A percentile compares a stretch with the other conserved stretches of the same genome.
Conservation (phyloP, 2,329 filamentous ascomycete species). For the Teratosphaeria gauchensis region DNA sequence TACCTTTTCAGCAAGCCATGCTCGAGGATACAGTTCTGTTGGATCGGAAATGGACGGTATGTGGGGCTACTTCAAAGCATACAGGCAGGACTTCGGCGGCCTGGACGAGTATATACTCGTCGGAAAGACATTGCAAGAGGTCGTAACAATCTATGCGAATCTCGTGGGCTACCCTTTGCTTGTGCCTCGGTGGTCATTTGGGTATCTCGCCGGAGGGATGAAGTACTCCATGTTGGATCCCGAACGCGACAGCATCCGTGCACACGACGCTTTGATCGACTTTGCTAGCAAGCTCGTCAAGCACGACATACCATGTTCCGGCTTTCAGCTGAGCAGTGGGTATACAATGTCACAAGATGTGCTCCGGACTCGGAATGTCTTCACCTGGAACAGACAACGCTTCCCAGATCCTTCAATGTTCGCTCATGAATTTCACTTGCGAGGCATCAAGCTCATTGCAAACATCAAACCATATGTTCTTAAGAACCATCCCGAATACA, state of each 20-base stretch:
- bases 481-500: constrained; percentile 56
- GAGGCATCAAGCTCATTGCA: constrained; percentile 57
- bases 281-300: constrained; percentile 53
- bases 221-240: constrained; percentile 51
- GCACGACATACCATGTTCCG: constrained; percentile 60
- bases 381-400: constrained; percentile 60
- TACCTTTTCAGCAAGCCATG: constrained; percentile 58
- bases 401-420: constrained; percentile 60
- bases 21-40: constrained; percentile 54
- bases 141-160: constrained; percentile 57
- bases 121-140: constrained; percentile 55
- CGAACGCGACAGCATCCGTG: constrained; percentile 34
- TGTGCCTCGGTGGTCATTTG: constrained; percentile 62
- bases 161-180: constrained; percentile 59
- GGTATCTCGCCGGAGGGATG: constrained; percentile 61
- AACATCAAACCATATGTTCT: constrained; percentile 68
- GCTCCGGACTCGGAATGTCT: constrained; percentile 62
- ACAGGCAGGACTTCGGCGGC: constrained; percentile 62
- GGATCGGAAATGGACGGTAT: constrained; percentile 66
- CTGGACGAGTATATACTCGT: constrained; percentile 62
- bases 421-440: constrained; percentile 50
- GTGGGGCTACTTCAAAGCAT: constrained; percentile 67
- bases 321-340: constrained; percentile 63
- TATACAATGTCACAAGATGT: constrained; percentile 59
- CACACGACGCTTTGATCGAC: constrained; percentile 45